Percentiles rank a stretch among this genome's conserved stretches.
Conservation (phyloP, 1,139 yeast species). For the Nematodospora anomalae region DNA sequence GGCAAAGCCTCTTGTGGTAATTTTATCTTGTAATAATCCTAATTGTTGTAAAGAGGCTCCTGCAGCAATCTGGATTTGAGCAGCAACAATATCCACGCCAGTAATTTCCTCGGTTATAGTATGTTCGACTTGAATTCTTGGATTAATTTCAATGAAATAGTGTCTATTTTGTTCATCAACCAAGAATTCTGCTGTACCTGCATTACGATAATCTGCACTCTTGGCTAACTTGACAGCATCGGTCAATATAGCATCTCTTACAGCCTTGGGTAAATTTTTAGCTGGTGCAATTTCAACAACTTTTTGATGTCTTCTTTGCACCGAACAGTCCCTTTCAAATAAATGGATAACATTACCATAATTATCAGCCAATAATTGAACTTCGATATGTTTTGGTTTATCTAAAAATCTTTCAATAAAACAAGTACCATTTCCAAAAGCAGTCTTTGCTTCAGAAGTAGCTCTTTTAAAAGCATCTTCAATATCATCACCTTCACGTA, state of each 20-base stretch:
- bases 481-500: conserved; percentile 92
- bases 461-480: conserved; percentile 93
- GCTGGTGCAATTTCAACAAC: conserved; percentile 99
- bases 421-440: conserved; percentile 98
- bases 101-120: conserved; percentile 98
- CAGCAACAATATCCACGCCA: conserved; percentile 96
- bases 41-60: conserved; percentile 93
- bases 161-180: conserved; percentile 94
- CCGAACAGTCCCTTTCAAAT: conserved; percentile 98
- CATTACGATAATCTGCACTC: conserved; percentile 88
- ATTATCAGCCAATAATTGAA: conserved; percentile 90
- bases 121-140: conserved; percentile 98
- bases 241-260: conserved; percentile 85
- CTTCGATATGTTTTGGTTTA: conserved; percentile 97
- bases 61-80: conserved; percentile 98
- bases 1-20: conserved; percentile 95
- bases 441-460: conserved; percentile 87
- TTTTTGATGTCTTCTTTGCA: conserved; percentile 98
- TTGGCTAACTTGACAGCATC: conserved; percentile 94
- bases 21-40: conserved; percentile 90
- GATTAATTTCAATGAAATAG: conserved; percentile 97
- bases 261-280: conserved; percentile 74
- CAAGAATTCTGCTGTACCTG: conserved; percentile 98
- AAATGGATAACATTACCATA: conserved; percentile 94
- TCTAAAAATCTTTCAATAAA: conserved; percentile 94